Evolutionary conservation across 2,329 filamentous ascomycete genomes (phyloP), one percentile per base, ranked within the genome.

Genomic region (Ambrosiella cleistominuta): DNA sequence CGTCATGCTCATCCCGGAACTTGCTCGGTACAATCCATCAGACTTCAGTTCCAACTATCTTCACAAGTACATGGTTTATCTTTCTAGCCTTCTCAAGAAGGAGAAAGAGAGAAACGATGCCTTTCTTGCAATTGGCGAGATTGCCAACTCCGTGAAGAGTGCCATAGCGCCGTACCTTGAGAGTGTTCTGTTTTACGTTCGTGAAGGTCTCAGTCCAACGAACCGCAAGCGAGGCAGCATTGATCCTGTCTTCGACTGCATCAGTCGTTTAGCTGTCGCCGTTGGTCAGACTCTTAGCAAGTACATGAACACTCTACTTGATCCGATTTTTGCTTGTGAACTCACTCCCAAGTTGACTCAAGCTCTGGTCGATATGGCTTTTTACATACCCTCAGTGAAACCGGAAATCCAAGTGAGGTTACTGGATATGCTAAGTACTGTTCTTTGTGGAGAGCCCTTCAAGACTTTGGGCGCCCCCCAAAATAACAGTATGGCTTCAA

Each of bases 211-310:
- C 55, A 88, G 86, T 61, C 71, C 89, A 40, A 88, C 89, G 71
- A 88, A 88, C 64, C 74, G 79, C 37, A 81, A 79, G 66, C 71
- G 78, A 62, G 77, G 78, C 37, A 79, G 79, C 1, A 81, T 84
- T 17, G 81, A 84, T 62, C 89, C 91, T 0, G 91, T 97, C 61
- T 97, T 97, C 65, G 88, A 95, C 70, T 98, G 93, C 70, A 94
- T 98, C 68, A 98, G 94, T 69, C 90, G 95, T 73, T 79, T 98
- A 56, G 89, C 93, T 0, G 85, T 95, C 51, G 93, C 93, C 2
- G 93, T 97, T 37, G 93, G 93, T 1, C 93, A 98, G 71, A 93
- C 91, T 0, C 75, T 98, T 57, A 97, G 88, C 76, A 98, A 97
- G 71, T 96, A 97, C 68, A 96, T 98, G 82, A 90, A 96, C 67